Percentiles rank a stretch among this genome's conserved stretches.
Conservation (phyloP, 192 early-diverging fungal genomes). For the Coemansia sp. region DNA sequence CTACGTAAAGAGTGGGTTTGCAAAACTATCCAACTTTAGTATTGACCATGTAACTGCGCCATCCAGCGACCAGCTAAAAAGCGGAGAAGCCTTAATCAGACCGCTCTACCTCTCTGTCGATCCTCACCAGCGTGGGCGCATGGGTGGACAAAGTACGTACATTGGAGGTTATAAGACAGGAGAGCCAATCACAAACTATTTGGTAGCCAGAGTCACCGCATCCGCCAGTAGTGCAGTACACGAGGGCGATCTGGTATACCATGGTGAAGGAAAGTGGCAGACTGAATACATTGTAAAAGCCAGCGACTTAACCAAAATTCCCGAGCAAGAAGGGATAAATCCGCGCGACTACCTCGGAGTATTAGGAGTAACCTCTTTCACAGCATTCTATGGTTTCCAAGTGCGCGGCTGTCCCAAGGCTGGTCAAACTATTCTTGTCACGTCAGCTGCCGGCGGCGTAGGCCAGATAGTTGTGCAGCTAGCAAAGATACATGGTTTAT, state of each 20-base stretch:
- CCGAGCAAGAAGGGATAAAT: slow-evolving; percentile 1
- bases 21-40: slow-evolving; percentile 24
- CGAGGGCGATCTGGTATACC: slow-evolving; percentile 76
- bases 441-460: slow-evolving; percentile 74
- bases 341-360: slow-evolving; percentile 45
- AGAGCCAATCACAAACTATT: slow-evolving; percentile 34
- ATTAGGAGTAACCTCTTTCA: slow-evolving; percentile 78
- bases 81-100: slow-evolving; percentile 51
- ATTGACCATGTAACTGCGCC: slow-evolving; percentile 16
- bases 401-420: slow-evolving; percentile 68
- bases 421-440: slow-evolving; percentile 80
- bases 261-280: slow-evolving; percentile 66
- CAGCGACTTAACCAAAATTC: slow-evolving; percentile 49
- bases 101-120: slow-evolving; percentile 71
- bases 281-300: slow-evolving; percentile 57
- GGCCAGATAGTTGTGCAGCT: slow-evolving; percentile 77
- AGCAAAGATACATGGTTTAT: slow-evolving; percentile 67
- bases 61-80: slow-evolving; percentile 22
- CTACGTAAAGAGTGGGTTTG: slow-evolving; percentile 21
- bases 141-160: slow-evolving; percentile 60
- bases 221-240: slow-evolving; percentile 60
- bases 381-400: slow-evolving; percentile 68
- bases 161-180: slow-evolving; percentile 59
- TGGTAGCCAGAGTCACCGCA: slow-evolving; percentile 63
- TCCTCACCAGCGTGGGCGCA: slow-evolving; percentile 73